Percentiles rank a stretch among this genome's conserved stretches.
phyloP scores from a whole-genome alignment of 352 stramenopile species.

The Globisporangium uncinulatum region DNA sequence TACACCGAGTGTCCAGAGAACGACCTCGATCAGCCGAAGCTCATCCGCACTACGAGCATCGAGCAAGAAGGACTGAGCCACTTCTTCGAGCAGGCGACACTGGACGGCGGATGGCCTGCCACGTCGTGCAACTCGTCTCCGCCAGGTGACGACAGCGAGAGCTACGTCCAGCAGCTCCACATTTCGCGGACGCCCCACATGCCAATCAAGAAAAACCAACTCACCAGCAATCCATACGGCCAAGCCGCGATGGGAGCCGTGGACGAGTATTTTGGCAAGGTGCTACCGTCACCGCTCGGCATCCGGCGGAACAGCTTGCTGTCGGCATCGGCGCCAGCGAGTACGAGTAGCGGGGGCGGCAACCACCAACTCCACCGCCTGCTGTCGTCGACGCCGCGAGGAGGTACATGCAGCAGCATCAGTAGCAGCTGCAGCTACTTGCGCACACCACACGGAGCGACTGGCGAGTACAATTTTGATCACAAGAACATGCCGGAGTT shows the following conservation, averaged over 20 bases:
- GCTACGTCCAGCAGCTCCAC: no score
- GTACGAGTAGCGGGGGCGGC: constrained; percentile 5
- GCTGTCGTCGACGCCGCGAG: constrained; percentile 2
- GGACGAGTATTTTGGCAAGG: constrained; percentile 52
- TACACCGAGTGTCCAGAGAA: no score
- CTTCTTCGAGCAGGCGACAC: constrained; percentile 63
- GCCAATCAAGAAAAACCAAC: constrained; percentile 14
- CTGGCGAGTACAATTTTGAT: constrained; percentile 29
- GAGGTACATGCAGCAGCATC: constrained; percentile 2
- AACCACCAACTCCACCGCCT: constrained; percentile 2
- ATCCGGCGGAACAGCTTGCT: constrained; percentile 6
- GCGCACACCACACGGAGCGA: constrained; percentile 18
- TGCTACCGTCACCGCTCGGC: constrained; percentile 17
- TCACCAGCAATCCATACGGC: constrained; percentile 6
- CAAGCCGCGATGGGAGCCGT: constrained; percentile 27
- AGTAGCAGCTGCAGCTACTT: constrained; percentile 6
- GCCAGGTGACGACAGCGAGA: no score
- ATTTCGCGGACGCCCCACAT: constrained; percentile 4
- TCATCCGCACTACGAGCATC: constrained; percentile 62
- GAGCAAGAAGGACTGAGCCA: constrained; percentile 75
- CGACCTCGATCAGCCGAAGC: constrained; percentile 42
- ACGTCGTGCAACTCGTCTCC: no score
- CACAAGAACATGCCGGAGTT: constrained; percentile 56
- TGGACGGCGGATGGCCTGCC: no score
- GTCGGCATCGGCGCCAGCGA: constrained; percentile 23